Evolutionary conservation across 2,329 filamentous ascomycete genomes (phyloP).

Genomic region (Xylariaceae sp.): DNA sequence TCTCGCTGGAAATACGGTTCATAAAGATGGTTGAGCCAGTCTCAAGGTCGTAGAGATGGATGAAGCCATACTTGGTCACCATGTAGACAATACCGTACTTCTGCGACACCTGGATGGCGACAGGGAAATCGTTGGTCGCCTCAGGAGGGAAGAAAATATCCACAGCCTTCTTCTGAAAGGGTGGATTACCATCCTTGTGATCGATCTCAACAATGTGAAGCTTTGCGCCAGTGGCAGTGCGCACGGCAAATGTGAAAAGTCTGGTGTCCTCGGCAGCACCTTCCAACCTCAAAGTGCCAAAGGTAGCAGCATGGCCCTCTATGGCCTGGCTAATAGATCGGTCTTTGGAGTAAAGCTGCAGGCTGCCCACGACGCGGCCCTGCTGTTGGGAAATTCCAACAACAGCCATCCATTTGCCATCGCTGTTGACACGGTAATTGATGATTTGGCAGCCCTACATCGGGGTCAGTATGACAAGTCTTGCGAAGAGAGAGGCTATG

Average conservation of each 20-base stretch:
- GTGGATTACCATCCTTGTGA: constrained; percentile 82
- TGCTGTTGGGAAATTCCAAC: constrained; percentile 94
- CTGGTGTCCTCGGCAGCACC: constrained; percentile 89
- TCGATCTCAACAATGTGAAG: constrained; percentile 98
- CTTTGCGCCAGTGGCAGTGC: constrained; percentile 85
- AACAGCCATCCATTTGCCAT: constrained; percentile 97
- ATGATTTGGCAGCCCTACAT: constrained; percentile 92
- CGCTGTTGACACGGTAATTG: constrained; percentile 94
- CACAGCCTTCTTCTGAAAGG: constrained; percentile 92
- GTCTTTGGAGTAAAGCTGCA: constrained; percentile 96
- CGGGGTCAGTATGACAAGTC: background rate
- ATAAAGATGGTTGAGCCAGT: constrained; percentile 96
- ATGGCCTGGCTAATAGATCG: constrained; percentile 97
- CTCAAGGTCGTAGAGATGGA: constrained; percentile 97
- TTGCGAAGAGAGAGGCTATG: constrained; percentile 22
- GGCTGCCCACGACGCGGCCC: constrained; percentile 88
- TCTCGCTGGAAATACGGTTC: constrained; percentile 99
- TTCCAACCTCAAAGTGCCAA: constrained; percentile 84
- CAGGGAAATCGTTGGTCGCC: constrained; percentile 94
- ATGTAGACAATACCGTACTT: constrained; percentile 97
- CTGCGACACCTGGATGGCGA: constrained; percentile 93
- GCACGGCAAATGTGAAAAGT: constrained; percentile 94
- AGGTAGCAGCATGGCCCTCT: constrained; percentile 93
- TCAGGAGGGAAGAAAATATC: constrained; percentile 97
- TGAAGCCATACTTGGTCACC: constrained; percentile 98